phyloP scores from a whole-genome alignment of 805 yeast species.

The Candida sonorensis region DNA sequence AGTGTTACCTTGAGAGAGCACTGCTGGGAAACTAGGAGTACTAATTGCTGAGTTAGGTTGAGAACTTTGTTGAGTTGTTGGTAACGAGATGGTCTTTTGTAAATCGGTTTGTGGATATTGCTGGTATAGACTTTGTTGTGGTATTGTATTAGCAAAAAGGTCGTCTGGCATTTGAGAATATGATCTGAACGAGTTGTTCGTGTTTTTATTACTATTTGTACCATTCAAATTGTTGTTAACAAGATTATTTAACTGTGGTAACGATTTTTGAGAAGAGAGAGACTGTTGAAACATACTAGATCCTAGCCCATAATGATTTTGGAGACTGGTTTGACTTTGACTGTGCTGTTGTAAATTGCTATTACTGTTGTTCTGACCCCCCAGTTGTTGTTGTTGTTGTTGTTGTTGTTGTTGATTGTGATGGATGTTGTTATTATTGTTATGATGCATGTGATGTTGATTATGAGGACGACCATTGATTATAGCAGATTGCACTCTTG shows the following conservation, averaged over 20 bases:
- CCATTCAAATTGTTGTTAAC: neutral
- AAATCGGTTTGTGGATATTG: conserved; percentile 8
- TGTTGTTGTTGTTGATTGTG: conserved; percentile 3
- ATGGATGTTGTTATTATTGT: conserved; percentile 7
- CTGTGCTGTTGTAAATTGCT: conserved; percentile 1
- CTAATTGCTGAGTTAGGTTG: conserved; percentile 8
- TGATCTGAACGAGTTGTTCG: conserved; percentile 4
- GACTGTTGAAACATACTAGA: conserved; percentile 1
- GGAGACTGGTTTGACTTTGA: neutral
- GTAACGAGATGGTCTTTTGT: conserved; percentile 10
- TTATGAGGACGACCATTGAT: conserved; percentile 25
- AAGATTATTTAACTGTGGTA: neutral
- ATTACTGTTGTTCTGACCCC: conserved; percentile 4
- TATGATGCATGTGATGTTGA: conserved; percentile 14
- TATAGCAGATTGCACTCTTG: conserved; percentile 36
- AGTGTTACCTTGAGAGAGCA: conserved; percentile 7
- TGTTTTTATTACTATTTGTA: conserved; percentile 2
- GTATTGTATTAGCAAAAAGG: neutral
- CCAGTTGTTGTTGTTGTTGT: conserved; percentile 5
- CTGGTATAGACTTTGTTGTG: conserved; percentile 4
- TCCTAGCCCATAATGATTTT: neutral
- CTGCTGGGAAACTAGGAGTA: conserved; percentile 17
- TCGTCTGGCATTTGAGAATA: conserved; percentile 4
- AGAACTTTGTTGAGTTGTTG: conserved; percentile 9
- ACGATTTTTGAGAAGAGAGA: neutral